A percentile compares a stretch with the other conserved stretches of the same genome.
Evolutionary conservation across 2,329 filamentous ascomycete species (phyloP).

Genomic region (Fusarium secorum): DNA sequence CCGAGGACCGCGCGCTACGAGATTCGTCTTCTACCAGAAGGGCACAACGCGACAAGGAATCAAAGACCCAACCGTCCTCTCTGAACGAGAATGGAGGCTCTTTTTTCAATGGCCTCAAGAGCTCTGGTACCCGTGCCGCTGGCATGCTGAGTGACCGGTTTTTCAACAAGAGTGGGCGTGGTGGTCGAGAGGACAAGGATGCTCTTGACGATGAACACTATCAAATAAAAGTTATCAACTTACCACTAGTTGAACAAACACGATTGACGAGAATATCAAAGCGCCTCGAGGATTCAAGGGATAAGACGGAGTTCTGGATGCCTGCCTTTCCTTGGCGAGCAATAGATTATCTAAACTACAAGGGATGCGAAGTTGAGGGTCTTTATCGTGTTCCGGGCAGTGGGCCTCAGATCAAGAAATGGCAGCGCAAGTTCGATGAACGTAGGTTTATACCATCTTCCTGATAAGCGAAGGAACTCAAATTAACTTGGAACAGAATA

Average conservation of each 20-base stretch:
- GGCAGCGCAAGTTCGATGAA: slow-evolving; percentile 90
- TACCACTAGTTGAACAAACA: slow-evolving; percentile 87
- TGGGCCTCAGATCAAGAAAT: slow-evolving; percentile 88
- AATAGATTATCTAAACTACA: slow-evolving; percentile 96
- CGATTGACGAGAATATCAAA: slow-evolving; percentile 92
- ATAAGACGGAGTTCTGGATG: slow-evolving; percentile 99
- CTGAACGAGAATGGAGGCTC: slow-evolving; percentile 64
- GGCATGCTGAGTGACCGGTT: slow-evolving; percentile 84
- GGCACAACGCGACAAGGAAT: slow-evolving; percentile 56
- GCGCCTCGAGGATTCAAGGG: slow-evolving; percentile 82
- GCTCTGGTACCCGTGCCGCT: slow-evolving; percentile 53
- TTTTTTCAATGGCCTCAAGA: slow-evolving; percentile 41
- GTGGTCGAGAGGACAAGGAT: slow-evolving; percentile 73
- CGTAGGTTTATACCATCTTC: slow-evolving; percentile 57
- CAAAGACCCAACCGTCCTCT: slow-evolving; percentile 61
- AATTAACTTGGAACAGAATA: slow-evolving; percentile 62
- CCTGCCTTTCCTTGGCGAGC: slow-evolving; percentile 93
- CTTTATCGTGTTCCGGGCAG: slow-evolving; percentile 92
- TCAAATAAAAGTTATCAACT: slow-evolving; percentile 82
- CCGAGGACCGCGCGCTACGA: slow-evolving; percentile 69
- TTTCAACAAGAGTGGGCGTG: slow-evolving; percentile 79
- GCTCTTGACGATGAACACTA: slow-evolving; percentile 83
- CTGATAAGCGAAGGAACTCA: not conserved
- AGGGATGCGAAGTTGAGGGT: slow-evolving; percentile 91
- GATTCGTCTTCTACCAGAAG: slow-evolving; percentile 55